Conservation (phyloP, 305 asterid genomes). For the Euphrasia arctica region DNA sequence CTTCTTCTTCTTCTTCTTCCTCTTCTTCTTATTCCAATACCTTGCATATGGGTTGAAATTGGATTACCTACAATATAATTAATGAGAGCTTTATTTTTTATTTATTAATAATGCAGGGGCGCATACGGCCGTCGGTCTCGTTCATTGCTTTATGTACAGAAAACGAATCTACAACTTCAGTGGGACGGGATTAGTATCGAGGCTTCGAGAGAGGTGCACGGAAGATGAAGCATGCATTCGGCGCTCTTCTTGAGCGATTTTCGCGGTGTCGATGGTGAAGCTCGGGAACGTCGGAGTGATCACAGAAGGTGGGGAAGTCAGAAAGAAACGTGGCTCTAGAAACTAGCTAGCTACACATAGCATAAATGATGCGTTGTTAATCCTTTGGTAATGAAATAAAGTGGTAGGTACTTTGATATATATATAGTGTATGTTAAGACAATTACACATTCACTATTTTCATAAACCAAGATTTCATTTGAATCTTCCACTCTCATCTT, state of each 20-base stretch:
- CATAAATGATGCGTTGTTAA: no score
- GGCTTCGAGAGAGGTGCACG: constrained; percentile 48
- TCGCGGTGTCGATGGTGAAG: constrained; percentile 51
- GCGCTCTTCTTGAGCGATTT: constrained; percentile 41
- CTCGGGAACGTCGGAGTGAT: constrained; percentile 50
- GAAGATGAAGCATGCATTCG: constrained; percentile 33
- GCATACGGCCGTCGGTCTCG: constrained; percentile 53
- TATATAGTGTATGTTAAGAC: no score
- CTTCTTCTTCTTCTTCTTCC: not conserved
- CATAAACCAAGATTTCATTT: no score
- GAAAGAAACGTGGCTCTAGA: constrained; percentile 47
- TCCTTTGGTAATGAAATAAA: no score
- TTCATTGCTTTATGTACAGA: constrained; percentile 63
- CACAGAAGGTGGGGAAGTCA: constrained; percentile 44
- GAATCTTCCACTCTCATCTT: no score
- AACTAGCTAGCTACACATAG: constrained; percentile 17
- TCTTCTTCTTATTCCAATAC: not conserved
- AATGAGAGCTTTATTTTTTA: no score
- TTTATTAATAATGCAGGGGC: constrained; percentile 34
- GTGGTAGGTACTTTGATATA: no score
- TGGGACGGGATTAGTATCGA: constrained; percentile 37
- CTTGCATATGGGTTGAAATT: not conserved
- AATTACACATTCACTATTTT: no score
- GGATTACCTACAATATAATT: no score
- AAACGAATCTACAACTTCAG: constrained; percentile 51